Evolutionary conservation across 2,329 filamentous ascomycete genomes (phyloP), one percentile per base, ranked within the genome.

Genomic region (Hypoxylon rubiginosum): DNA sequence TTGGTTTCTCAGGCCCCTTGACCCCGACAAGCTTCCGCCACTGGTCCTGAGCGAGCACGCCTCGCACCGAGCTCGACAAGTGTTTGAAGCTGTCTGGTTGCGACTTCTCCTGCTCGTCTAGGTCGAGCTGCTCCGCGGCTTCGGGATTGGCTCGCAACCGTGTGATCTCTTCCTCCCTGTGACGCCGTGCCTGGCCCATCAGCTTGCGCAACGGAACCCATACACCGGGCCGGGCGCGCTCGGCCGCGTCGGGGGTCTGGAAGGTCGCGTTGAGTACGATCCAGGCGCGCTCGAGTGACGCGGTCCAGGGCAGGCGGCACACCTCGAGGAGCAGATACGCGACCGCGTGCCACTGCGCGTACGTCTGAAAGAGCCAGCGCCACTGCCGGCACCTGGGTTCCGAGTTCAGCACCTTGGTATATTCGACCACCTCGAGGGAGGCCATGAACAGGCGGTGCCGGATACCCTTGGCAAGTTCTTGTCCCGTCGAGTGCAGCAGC

Each of bases 281-380:
- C 84, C 84, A 86, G 0, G 82, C 84, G 17, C 84, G 82, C 69
- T 86, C 84, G 13, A 83, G 81, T 5, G 83, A 79, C 6, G 84
- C 76, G 0, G 82, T 83, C 82, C 84, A 85, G 0, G 83, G 80
- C 1, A 84, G 79, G 6, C 82, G 80, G 13, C 80, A 82, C 0
- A 83, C 76, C 70, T 88, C 84, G 11, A 88, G 79, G 28, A 89
- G 70, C 0, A 88, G 78, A 68, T 86, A 89, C 0, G 86, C 85
- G 3, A 88, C 82, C 4, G 86, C 85, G 67, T 88, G 82, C 85
- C 86, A 89, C 64, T 88, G 85, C 0, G 83, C 86, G 72, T 87
- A 88, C 0, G 85, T 86, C 69, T 87, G 84, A 73, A 86, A 88
- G 5, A 87, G 77, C 87, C 87, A 89, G 17, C 84, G 83, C 82